phyloP scores from a whole-genome alignment of 2,329 filamentous ascomycete species.

The Didymella lethalis region DNA sequence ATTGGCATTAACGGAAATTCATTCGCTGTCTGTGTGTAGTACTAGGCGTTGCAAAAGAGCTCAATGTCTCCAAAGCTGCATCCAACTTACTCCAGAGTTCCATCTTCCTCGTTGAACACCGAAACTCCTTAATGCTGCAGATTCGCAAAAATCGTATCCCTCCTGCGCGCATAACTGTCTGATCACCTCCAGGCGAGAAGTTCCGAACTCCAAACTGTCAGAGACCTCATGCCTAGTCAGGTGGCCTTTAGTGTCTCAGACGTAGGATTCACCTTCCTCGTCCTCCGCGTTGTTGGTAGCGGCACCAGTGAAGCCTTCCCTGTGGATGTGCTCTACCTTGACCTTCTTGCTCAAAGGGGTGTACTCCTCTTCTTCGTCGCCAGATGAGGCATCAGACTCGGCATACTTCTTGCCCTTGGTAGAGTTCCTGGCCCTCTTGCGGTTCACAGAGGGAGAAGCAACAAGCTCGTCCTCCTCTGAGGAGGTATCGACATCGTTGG shows the following conservation, averaged over 20 bases:
- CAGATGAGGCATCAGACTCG: conserved; percentile 1
- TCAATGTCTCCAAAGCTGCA: background rate
- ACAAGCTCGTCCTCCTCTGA: background rate
- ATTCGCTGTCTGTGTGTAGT: background rate
- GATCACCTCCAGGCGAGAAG: background rate
- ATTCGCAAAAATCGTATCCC: background rate
- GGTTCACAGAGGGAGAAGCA: background rate
- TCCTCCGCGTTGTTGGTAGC: background rate
- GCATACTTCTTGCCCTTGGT: background rate
- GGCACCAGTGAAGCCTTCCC: background rate
- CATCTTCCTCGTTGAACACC: background rate
- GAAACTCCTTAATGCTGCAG: background rate
- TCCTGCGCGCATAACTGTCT: background rate
- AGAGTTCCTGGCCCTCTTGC: conserved; percentile 1
- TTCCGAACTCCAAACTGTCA: background rate
- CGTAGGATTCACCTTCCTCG: conserved; percentile 1
- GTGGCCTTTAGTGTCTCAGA: background rate
- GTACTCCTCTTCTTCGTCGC: conserved; percentile 10
- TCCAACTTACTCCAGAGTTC: background rate
- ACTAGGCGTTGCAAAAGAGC: background rate
- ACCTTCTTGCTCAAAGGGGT: conserved; percentile 4
- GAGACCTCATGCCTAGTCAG: no score
- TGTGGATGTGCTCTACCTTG: conserved; percentile 1
- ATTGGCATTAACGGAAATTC: no score
- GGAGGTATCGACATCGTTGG: background rate